Evolutionary conservation across 305 asterid species (phyloP).

Genomic region (Rubia peregrina): DNA sequence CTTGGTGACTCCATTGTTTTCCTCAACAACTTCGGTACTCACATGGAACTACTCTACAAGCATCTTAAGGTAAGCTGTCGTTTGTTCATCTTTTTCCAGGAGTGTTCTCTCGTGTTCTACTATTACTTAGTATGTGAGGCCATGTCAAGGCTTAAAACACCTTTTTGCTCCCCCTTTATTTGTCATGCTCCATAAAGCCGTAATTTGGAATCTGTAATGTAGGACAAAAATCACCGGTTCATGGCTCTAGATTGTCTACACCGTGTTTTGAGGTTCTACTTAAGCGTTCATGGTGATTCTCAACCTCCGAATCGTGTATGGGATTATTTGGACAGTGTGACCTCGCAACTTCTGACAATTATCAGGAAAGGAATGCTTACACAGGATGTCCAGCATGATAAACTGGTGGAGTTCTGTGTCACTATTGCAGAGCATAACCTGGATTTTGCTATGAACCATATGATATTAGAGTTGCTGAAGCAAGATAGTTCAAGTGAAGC

Average conservation of each 20-base stretch:
- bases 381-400: conserved; percentile 98
- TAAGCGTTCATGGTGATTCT: conserved; percentile 89
- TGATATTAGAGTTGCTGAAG: conserved; percentile 86
- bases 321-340: conserved; percentile 98
- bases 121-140: not conserved
- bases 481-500: conserved; percentile 98
- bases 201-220: conserved; percentile 27
- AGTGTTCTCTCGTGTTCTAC: not conserved
- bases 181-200: conserved; percentile 11
- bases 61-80: conserved; percentile 71
- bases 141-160: not conserved
- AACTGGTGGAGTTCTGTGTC: conserved; percentile 94
- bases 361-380: conserved; percentile 94
- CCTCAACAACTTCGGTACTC: conserved; percentile 82
- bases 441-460: conserved; percentile 97
- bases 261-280: conserved; percentile 89
- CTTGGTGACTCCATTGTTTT: conserved; percentile 93
- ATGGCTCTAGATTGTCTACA: conserved; percentile 99
- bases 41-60: conserved; percentile 97
- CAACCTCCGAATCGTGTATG: conserved; percentile 93
- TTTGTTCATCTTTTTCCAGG: not conserved
- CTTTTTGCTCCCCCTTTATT: not conserved
- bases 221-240: conserved; percentile 98
- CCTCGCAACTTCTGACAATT: conserved; percentile 90
- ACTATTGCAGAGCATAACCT: conserved; percentile 98